A percentile compares a stretch with the other conserved stretches of the same genome.
phyloP scores from a whole-genome alignment of 1,284 basidiomycete genomes.

The Nidula niveotomentosa region DNA sequence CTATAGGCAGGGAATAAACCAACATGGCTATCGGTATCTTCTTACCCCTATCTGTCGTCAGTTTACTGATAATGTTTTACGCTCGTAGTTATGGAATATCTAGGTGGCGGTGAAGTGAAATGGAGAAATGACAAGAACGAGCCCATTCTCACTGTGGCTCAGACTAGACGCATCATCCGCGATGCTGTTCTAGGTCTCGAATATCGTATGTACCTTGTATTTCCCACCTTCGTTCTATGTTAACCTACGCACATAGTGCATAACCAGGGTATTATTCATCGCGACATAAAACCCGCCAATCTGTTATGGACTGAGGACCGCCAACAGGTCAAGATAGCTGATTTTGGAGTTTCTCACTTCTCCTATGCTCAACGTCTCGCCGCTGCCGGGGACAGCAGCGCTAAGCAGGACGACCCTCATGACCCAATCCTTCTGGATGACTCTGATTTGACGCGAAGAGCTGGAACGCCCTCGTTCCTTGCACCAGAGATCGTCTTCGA shows the following conservation, averaged over 20 bases:
- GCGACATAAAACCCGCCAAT: conserved; percentile 99
- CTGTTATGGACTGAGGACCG: conserved; percentile 87
- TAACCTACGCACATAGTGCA: conserved; percentile 64
- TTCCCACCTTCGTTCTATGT: conserved; percentile 3
- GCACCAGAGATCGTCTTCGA: conserved; percentile 93
- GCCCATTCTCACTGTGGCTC: conserved; percentile 81
- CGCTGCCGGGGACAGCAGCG: conserved; percentile 41
- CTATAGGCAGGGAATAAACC: neutral
- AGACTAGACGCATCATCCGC: conserved; percentile 85
- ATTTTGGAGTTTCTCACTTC: conserved; percentile 97
- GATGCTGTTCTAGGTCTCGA: conserved; percentile 94
- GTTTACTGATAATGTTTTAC: conserved; percentile 4
- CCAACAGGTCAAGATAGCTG: conserved; percentile 91
- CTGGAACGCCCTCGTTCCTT: conserved; percentile 96
- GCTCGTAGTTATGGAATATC: conserved; percentile 89
- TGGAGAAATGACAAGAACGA: conserved; percentile 72
- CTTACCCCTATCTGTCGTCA: neutral
- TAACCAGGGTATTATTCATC: conserved; percentile 97
- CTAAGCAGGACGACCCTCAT: conserved; percentile 34
- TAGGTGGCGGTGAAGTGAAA: conserved; percentile 91
- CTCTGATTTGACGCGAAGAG: conserved; percentile 89
- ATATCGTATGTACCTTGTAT: conserved; percentile 65
- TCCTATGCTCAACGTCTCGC: conserved; percentile 81
- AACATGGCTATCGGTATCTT: neutral
- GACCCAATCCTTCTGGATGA: conserved; percentile 80